Evolutionary conservation across 768 basidiomycete genomes (phyloP), one percentile per base, ranked within the genome.

Genomic region (Guyanaporus albipodus): DNA sequence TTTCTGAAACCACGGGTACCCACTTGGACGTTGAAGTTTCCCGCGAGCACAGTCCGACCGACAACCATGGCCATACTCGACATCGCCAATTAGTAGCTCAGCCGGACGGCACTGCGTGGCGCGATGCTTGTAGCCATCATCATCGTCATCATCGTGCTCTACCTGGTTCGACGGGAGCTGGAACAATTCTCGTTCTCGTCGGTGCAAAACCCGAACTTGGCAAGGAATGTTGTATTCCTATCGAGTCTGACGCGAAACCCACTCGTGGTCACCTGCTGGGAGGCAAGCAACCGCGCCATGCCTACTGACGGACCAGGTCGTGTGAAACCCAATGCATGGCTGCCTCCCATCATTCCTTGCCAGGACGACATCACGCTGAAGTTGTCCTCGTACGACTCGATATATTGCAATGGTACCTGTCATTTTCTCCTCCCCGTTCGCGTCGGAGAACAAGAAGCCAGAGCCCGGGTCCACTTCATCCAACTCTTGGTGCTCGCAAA

Each of bases 381-480:
- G 0, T 26, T 24, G 2, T 46, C 49, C 10, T 31, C 48, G 12
- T 47, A 64, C 35, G 61, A 68, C 26, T 19, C 40, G 9, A 46
- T 50, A 15, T 48, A 60, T 52, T 67, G 67, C 42, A 38, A 39
- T 8, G 46, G 48, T 10, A 38, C 66, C 1, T 78, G 76, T 44
- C 70, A 70, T 6, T 76, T 77, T 54, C 69, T 82, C 36, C 64
- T 81, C 32, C 75, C 76, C 0, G 57, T 74, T 8, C 70, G 73
- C 4, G 66, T 82, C 22, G 68, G 69, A 15, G 82, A 82, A 61
- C 79, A 80, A 50, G 80, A 82, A 54, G 78, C 79, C 24, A 79
- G 79, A 50, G 77, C 78, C 1, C 72, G 77, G 17, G 58, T 73
- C 8, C 82, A 83, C 61, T 61, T 84, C n/a, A 55, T 67, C 23